These are phyloP conservation scores for Blastocystis sp. DNA, from an alignment of 352 stramenopile species.

Conservation along the genomic window DNA sequence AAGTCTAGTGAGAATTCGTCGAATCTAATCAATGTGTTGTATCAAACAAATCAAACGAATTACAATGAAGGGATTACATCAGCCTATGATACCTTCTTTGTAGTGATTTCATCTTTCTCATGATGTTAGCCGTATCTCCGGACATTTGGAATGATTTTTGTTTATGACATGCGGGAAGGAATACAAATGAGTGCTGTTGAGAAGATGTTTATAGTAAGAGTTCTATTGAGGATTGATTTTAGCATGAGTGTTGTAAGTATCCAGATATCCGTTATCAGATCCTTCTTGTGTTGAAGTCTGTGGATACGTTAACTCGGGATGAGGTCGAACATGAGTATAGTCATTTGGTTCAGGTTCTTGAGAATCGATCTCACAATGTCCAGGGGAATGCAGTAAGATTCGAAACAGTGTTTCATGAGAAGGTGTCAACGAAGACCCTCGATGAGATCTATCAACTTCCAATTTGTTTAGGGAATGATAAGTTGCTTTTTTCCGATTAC, in stretches of 20 bases:
- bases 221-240: not conserved
- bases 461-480: not conserved
- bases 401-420: not conserved
- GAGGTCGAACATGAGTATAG: conserved; percentile 25
- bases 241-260: conserved; percentile 46
- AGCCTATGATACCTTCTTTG: conserved; percentile 22
- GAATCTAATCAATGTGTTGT: conserved; percentile 6
- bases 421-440: not conserved
- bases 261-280: not conserved
- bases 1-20: not conserved
- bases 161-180: conserved; percentile 23
- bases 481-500: not conserved
- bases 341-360: not conserved
- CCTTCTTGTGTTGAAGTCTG: not conserved
- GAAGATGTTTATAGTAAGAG: conserved; percentile 33
- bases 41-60: conserved; percentile 37
- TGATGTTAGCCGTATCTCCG: conserved; percentile 7
- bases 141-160: conserved; percentile 2
- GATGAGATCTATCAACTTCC: not conserved
- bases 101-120: not conserved
- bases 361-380: conserved; percentile 28
- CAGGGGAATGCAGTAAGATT: not conserved
- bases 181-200: not conserved
- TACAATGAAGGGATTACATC: not conserved
- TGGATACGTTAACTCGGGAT: not conserved